A percentile compares a stretch with the other conserved stretches of the same genome.
These are phyloP conservation scores for Saccharomyces pastorianus DNA, from an alignment of 1,139 yeast genomes.

Conservation along the genomic window DNA sequence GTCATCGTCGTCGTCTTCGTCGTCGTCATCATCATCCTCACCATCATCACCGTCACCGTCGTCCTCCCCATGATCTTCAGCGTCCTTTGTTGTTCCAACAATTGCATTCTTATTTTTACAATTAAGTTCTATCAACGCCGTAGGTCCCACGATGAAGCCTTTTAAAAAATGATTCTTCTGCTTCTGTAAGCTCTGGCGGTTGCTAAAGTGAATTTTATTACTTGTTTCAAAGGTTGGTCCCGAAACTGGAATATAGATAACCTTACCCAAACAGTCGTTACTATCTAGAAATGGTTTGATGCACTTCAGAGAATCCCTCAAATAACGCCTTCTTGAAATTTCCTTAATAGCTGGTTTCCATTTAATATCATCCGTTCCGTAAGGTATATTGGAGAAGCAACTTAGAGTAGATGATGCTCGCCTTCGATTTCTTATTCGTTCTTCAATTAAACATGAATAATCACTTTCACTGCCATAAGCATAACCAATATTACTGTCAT, in stretches of 20 bases:
- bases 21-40: background rate
- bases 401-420: conserved; percentile 22
- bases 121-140: conserved; percentile 16
- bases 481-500: conserved; percentile 4
- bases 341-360: conserved; percentile 44
- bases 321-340: conserved; percentile 39
- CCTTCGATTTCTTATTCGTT: conserved; percentile 12
- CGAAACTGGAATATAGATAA: conserved; percentile 39
- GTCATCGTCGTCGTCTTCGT: background rate
- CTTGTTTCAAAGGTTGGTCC: conserved; percentile 26
- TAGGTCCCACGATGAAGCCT: conserved; percentile 26
- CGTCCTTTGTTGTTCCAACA: background rate
- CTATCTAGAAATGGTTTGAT: conserved; percentile 47
- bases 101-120: background rate
- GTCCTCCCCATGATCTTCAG: background rate
- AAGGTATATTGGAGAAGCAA: conserved; percentile 16
- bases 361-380: conserved; percentile 33
- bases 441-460: conserved; percentile 28
- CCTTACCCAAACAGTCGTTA: conserved; percentile 47
- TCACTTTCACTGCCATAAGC: conserved; percentile 32
- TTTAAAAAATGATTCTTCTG: conserved; percentile 22
- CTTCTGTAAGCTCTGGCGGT: conserved; percentile 4
- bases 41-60: background rate
- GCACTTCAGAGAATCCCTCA: conserved; percentile 50
- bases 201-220: conserved; percentile 4